A percentile compares a stretch with the other conserved stretches of the same genome.
Evolutionary conservation across 78 protist genomes (phyloP).

Genomic region (Isochrysis galbana): DNA sequence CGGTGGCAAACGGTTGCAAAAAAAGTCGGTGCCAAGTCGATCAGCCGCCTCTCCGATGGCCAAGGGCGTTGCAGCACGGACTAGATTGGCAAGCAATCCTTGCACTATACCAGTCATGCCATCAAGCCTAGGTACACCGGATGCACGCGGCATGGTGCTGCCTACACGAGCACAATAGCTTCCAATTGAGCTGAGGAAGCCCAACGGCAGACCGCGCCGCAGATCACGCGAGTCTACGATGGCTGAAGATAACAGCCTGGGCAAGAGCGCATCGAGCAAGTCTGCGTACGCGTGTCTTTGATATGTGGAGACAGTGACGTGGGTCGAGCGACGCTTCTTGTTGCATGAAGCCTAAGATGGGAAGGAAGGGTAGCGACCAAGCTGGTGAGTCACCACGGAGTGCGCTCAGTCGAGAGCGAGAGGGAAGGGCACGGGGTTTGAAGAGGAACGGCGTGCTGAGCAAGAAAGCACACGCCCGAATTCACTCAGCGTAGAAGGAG

Average conservation of each 20-base stretch:
- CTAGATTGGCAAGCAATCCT: background rate
- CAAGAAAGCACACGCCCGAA: too few species aligned
- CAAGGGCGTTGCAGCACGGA: background rate
- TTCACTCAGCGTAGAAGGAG: too few species aligned
- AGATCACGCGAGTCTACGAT: background rate
- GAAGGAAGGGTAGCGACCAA: too few species aligned
- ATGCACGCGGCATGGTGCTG: too few species aligned
- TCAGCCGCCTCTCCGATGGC: background rate
- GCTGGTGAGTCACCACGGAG: too few species aligned
- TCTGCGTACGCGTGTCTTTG: background rate
- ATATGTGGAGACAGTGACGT: conserved; percentile 31
- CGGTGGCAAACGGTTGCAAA: background rate
- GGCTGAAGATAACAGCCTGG: background rate
- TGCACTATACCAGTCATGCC: too few species aligned
- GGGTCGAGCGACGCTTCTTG: background rate
- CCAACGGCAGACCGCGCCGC: background rate
- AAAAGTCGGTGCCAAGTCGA: background rate
- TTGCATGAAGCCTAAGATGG: background rate
- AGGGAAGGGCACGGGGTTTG: too few species aligned
- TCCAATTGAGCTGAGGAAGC: background rate
- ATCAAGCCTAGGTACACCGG: too few species aligned
- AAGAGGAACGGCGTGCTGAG: too few species aligned
- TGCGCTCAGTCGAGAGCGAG: too few species aligned
- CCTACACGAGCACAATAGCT: background rate
- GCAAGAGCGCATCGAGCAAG: background rate